These are phyloP conservation scores for Phytophthora pisi DNA, from an alignment of 352 stramenopile species.

Conservation along the genomic window DNA sequence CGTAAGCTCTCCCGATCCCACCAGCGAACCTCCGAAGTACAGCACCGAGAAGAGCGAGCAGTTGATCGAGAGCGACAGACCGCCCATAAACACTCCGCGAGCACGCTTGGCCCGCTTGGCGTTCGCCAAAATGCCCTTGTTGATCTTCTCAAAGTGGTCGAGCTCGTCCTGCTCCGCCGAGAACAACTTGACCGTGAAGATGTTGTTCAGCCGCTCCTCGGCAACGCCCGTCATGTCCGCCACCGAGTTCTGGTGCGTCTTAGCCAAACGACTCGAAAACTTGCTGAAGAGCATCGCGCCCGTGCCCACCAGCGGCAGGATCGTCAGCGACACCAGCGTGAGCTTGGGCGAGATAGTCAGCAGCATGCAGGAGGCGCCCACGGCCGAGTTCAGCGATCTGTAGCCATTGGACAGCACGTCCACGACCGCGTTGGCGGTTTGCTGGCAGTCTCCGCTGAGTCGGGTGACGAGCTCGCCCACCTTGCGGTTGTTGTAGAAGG, in stretches of 20 bases:
- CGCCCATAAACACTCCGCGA: constrained; percentile 91
- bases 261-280: constrained; percentile 77
- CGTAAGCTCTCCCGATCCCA: constrained; percentile 85
- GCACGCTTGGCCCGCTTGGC: constrained; percentile 73
- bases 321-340: constrained; percentile 87
- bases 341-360: constrained; percentile 90
- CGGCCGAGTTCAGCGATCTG: constrained; percentile 87
- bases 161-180: constrained; percentile 78
- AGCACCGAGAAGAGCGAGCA: constrained; percentile 91
- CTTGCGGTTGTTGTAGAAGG: constrained; percentile 84
- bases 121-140: constrained; percentile 69
- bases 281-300: constrained; percentile 87
- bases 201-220: constrained; percentile 89
- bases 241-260: constrained; percentile 81
- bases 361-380: constrained; percentile 90
- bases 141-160: constrained; percentile 70
- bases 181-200: constrained; percentile 91
- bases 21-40: constrained; percentile 89
- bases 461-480: constrained; percentile 88
- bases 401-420: constrained; percentile 88
- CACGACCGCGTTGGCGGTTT: constrained; percentile 89
- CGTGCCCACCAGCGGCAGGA: constrained; percentile 78
- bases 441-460: constrained; percentile 87
- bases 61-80: constrained; percentile 88
- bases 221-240: constrained; percentile 80